These are phyloP conservation scores for Colletotrichum sansevieriae DNA, from an alignment of 2,329 filamentous ascomycete species.

Conservation along the genomic window DNA sequence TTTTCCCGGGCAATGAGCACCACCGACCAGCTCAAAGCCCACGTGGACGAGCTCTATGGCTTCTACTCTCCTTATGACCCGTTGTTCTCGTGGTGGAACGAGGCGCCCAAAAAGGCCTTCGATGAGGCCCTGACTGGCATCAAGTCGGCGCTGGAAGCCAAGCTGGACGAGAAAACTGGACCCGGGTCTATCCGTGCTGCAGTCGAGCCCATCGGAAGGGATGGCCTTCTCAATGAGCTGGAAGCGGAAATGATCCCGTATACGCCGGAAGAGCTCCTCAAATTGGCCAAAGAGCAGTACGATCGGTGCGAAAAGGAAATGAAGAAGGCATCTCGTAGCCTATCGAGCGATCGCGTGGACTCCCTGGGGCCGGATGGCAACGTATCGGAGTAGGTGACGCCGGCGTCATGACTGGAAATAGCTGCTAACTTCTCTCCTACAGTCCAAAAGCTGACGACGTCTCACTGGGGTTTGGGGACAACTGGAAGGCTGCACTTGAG, in stretches of 20 bases:
- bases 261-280: conserved; percentile 67
- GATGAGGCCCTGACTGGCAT: conserved; percentile 53
- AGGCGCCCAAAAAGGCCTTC: conserved; percentile 57
- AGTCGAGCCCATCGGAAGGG: conserved; percentile 67
- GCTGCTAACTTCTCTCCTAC: background rate
- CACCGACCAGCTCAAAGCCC: conserved; percentile 54
- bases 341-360: conserved; percentile 51
- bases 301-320: conserved; percentile 69
- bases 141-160: conserved; percentile 53
- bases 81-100: conserved; percentile 68
- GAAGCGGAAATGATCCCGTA: conserved; percentile 71
- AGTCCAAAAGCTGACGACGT: background rate
- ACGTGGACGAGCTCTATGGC: conserved; percentile 60
- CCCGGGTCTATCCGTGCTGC: conserved; percentile 45
- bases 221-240: conserved; percentile 64
- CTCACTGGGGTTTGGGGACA: conserved; percentile 49
- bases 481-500: conserved; percentile 68
- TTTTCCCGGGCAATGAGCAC: conserved; percentile 50
- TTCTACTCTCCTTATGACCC: conserved; percentile 71
- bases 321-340: conserved; percentile 60
- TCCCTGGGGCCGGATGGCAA: background rate
- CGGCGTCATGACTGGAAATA: background rate
- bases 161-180: conserved; percentile 47
- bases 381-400: conserved; percentile 20
- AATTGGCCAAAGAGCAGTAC: conserved; percentile 64